Conservation (phyloP, 202 grass and related monocot genomes). For the Panicum virgatum region DNA sequence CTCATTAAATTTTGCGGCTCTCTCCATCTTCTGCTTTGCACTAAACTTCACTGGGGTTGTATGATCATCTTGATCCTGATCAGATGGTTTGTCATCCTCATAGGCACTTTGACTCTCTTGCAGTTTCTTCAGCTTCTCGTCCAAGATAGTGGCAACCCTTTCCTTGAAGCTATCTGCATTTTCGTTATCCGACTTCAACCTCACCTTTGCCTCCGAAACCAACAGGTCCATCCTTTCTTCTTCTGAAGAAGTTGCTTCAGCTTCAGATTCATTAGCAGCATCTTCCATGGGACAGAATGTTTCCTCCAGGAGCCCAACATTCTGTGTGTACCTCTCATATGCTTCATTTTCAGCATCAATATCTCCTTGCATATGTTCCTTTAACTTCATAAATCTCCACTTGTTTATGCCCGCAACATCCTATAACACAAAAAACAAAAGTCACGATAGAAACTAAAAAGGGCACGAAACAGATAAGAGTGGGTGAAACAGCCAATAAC, state of each 20-base stretch:
- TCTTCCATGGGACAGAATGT: slow-evolving; percentile 50
- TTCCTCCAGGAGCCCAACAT: slow-evolving; percentile 78
- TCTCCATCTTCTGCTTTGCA: slow-evolving; percentile 44
- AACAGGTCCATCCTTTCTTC: slow-evolving; percentile 59
- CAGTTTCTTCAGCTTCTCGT: slow-evolving; percentile 70
- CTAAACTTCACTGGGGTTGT: slow-evolving; percentile 15
- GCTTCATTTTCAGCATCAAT: slow-evolving; percentile 86
- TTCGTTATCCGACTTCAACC: slow-evolving; percentile 59
- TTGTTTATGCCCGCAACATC: slow-evolving; percentile 66
- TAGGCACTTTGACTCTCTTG: slow-evolving; percentile 22
- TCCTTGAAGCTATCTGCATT: slow-evolving; percentile 53
- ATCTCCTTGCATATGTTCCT: slow-evolving; percentile 79
- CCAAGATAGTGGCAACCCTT: slow-evolving; percentile 58
- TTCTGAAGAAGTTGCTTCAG: slow-evolving; percentile 46
- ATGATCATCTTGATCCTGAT: slow-evolving; percentile 37
- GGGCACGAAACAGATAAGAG: background rate
- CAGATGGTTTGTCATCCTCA: slow-evolving; percentile 40
- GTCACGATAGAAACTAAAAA: slow-evolving; percentile 1
- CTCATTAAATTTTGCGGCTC: slow-evolving; percentile 50
- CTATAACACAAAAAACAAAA: slow-evolving; percentile 45
- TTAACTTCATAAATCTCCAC: slow-evolving; percentile 90
- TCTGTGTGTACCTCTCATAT: slow-evolving; percentile 76
- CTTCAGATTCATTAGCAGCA: slow-evolving; percentile 37
- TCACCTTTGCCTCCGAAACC: slow-evolving; percentile 66
- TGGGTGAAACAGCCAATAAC: slow-evolving; percentile 37